phyloP scores from a whole-genome alignment of 257 asterid species.

The Primulina huaijiensis region DNA sequence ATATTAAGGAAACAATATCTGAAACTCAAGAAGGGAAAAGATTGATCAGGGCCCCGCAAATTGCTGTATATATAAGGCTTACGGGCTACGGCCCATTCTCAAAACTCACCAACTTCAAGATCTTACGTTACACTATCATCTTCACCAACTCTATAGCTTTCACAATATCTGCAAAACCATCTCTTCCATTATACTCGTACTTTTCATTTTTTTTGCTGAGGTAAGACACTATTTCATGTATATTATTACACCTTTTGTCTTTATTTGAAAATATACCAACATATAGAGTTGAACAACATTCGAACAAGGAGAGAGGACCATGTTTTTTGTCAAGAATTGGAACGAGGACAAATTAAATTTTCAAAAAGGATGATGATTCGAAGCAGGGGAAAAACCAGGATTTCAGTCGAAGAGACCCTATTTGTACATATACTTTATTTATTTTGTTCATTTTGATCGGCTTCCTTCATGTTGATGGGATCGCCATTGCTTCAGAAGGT shows the following conservation, averaged over 20 bases:
- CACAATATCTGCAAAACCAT: conserved; percentile 26
- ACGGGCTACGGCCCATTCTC: not conserved
- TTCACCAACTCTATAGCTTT: conserved; percentile 29
- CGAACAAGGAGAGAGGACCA: not conserved
- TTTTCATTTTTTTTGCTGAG: conserved; percentile 10
- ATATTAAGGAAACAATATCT: conserved; percentile 24
- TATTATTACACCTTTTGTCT: not conserved
- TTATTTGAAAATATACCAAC: too few species aligned
- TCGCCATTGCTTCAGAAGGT: not conserved
- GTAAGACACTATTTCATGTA: not conserved
- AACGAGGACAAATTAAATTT: too few species aligned
- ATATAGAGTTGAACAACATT: not conserved
- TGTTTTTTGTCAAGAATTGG: not conserved
- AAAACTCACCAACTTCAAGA: conserved; percentile 35
- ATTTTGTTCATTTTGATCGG: not conserved
- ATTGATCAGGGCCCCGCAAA: conserved; percentile 31
- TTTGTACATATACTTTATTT: too few species aligned
- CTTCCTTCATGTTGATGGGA: not conserved
- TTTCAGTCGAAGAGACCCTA: too few species aligned
- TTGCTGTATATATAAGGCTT: not conserved
- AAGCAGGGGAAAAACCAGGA: too few species aligned
- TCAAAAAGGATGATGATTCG: too few species aligned
- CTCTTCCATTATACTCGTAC: not conserved
- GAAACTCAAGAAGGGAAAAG: conserved; percentile 6
- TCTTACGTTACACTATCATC: conserved; percentile 1